These are phyloP conservation scores for Hortaea werneckii DNA, from an alignment of 2,329 filamentous ascomycete genomes.

Conservation along the genomic window DNA sequence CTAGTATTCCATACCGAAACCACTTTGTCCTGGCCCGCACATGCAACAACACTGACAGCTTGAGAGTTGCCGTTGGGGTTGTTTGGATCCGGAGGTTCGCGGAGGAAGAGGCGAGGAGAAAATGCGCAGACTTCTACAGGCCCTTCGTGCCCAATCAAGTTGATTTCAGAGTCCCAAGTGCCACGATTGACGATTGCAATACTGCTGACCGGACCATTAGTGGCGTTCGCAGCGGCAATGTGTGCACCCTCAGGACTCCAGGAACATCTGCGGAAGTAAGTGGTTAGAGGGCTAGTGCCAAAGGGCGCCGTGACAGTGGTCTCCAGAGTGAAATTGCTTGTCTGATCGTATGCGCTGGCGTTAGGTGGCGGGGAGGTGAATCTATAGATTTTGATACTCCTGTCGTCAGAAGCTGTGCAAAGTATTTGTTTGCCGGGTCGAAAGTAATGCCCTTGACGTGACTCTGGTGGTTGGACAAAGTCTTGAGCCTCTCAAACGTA, in stretches of 20 bases:
- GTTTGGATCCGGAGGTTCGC: conserved; percentile 44
- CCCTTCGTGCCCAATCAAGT: conserved; percentile 91
- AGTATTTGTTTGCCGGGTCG: conserved; percentile 97
- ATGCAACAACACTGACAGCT: conserved; percentile 87
- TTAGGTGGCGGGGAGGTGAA: conserved; percentile 88
- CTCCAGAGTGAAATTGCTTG: conserved; percentile 92
- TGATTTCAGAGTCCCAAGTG: conserved; percentile 92
- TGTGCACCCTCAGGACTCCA: conserved; percentile 98
- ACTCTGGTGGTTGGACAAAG: conserved; percentile 82
- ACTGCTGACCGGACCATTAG: conserved; percentile 93
- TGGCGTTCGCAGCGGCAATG: conserved; percentile 91
- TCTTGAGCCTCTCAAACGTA: conserved; percentile 97
- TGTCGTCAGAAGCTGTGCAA: conserved; percentile 96
- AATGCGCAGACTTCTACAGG: conserved; percentile 97
- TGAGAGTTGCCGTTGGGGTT: conserved; percentile 31
- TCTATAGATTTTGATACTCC: conserved; percentile 91
- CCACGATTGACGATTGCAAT: conserved; percentile 91
- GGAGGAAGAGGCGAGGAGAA: conserved; percentile 78
- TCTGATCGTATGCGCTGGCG: conserved; percentile 86
- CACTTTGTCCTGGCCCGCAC: conserved; percentile 92
- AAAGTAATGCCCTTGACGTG: conserved; percentile 99
- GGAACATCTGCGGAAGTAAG: conserved; percentile 90
- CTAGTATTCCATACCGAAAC: conserved; percentile 97
- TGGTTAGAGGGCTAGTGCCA: conserved; percentile 82
- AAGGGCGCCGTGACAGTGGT: conserved; percentile 85